These are phyloP conservation scores for Coniochaeta sp. DNA, from an alignment of 2,329 filamentous ascomycete genomes.

Conservation along the genomic window DNA sequence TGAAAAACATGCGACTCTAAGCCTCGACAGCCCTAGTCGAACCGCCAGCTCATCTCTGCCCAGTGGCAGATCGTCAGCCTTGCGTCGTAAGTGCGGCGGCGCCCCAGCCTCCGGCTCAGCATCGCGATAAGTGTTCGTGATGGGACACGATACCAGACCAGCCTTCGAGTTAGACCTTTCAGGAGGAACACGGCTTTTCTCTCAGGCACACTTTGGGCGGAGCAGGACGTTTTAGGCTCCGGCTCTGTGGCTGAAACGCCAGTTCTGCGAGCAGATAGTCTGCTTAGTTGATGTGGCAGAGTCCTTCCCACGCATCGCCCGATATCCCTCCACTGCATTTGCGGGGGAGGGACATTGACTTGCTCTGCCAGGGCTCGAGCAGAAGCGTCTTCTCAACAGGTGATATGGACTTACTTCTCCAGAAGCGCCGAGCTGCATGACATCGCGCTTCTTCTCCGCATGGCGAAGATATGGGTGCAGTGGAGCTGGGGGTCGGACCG, in stretches of 20 bases:
- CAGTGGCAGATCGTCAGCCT: neutral
- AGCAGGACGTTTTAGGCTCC: neutral
- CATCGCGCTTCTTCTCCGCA: neutral
- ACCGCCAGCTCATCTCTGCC: no score
- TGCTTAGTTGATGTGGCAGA: no score
- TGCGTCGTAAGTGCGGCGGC: neutral
- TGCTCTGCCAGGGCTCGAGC: neutral
- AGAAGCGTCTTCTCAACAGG: neutral
- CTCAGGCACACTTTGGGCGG: neutral
- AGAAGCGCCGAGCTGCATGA: neutral
- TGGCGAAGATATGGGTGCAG: neutral
- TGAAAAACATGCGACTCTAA: neutral
- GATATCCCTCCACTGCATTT: neutral
- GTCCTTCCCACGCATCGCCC: no score
- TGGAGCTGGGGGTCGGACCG: neutral
- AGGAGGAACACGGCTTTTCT: neutral
- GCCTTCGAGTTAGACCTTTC: neutral
- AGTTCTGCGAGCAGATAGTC: neutral
- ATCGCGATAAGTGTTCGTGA: neutral
- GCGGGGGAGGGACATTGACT: neutral
- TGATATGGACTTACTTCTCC: neutral
- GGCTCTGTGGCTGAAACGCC: neutral
- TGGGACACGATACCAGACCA: neutral
- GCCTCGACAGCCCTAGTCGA: neutral
- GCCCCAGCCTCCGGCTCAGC: neutral